Evolutionary conservation across 106 monocot genomes (phyloP), one percentile per base, ranked within the genome.

Genomic region (Hemerocallis citrina): DNA sequence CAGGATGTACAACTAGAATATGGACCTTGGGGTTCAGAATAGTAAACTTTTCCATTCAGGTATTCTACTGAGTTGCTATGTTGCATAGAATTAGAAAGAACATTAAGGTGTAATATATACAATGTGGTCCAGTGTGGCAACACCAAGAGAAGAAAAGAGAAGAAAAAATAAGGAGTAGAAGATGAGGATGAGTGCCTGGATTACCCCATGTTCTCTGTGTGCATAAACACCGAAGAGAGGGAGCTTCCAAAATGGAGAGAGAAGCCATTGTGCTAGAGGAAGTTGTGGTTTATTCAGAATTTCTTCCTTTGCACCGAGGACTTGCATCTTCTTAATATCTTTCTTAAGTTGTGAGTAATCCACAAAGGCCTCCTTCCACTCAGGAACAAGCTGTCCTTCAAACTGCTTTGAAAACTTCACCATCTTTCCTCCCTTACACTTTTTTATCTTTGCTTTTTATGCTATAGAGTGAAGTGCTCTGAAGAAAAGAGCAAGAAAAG

Each of bases 321-420:
- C 37, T 33, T 78, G 75, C 69, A 90, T 81, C 75, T 74, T 82
- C 69, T 90, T 85, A 1, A 90, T 60, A 63, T 85, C 85, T 64
- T 82, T 90, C 76, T 85, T 90, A 3, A 90, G 76, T 37, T 76
- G 81, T 71, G 79, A 73, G 57, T 90, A 90, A 49, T 90, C 89
- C 9, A 90, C 89, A 47, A 90, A 90, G 33, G 89, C n/a, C n/a
- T n/a, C n/a, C n/a, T n/a, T n/a, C n/a, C n/a, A n/a, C n/a, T n/a
- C n/a, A n/a, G n/a, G n/a, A n/a, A n/a, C n/a, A n/a, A n/a, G n/a
- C n/a, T n/a, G n/a, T n/a, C n/a, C n/a, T n/a, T n/a, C n/a, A n/a
- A n/a, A n/a, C n/a, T n/a, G n/a, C n/a, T n/a, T n/a, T n/a, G n/a
- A n/a, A n/a, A n/a, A n/a, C n/a, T n/a, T n/a, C n/a, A n/a, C n/a